phyloP scores from a whole-genome alignment of 2,329 filamentous ascomycete genomes.

The Calonectria pteridis region DNA sequence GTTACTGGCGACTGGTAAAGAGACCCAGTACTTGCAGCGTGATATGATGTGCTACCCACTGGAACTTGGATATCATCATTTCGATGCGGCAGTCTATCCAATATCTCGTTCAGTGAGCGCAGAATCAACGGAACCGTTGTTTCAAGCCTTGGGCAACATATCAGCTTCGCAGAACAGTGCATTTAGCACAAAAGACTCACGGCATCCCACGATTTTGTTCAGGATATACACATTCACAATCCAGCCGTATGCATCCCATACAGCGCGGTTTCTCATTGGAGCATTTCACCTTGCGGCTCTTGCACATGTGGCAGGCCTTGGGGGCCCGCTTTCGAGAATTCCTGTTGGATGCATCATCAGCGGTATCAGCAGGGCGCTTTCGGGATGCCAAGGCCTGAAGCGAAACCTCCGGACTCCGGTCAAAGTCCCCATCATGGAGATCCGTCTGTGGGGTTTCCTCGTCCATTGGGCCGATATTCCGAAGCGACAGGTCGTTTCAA shows the following conservation, averaged over 20 bases:
- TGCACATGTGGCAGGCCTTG: constrained; percentile 18
- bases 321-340: constrained; percentile 11
- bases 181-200: neutral
- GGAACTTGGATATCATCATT: neutral
- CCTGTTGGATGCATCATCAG: neutral
- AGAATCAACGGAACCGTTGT: constrained; percentile 4
- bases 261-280: constrained; percentile 20
- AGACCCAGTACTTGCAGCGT: neutral
- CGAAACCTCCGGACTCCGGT: neutral
- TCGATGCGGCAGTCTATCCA: constrained; percentile 11
- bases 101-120: constrained; percentile 6
- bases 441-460: constrained; percentile 14
- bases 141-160: neutral
- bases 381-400: neutral
- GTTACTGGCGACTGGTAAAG: neutral
- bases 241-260: constrained; percentile 6
- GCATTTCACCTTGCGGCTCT: constrained; percentile 23
- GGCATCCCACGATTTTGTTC: neutral
- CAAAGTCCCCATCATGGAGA: neutral
- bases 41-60: neutral
- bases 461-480: neutral
- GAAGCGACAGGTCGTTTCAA: neutral
- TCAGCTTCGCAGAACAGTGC: neutral
- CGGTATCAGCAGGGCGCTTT: constrained; percentile 14
- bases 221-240: constrained; percentile 18